These are phyloP conservation scores for Aphanocladium album DNA, from an alignment of 2,329 filamentous ascomycete genomes.

Conservation along the genomic window DNA sequence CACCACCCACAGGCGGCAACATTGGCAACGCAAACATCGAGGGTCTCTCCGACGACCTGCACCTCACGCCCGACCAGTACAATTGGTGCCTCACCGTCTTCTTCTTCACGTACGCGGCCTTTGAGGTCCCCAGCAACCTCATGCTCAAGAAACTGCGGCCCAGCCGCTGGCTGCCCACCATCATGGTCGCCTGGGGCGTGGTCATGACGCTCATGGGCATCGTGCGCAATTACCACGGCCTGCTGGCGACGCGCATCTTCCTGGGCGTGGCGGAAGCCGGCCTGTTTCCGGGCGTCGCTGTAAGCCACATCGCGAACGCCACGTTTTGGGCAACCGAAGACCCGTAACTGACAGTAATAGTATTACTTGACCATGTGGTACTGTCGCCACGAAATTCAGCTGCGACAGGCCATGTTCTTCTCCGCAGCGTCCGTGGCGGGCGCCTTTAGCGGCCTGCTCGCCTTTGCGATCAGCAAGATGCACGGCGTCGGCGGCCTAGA, in stretches of 20 bases:
- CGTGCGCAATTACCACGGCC: conserved; percentile 37
- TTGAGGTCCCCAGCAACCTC: conserved; percentile 73
- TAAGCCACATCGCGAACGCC: neutral
- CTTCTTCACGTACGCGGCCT: conserved; percentile 35
- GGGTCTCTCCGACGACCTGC: conserved; percentile 15
- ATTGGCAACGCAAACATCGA: conserved; percentile 19
- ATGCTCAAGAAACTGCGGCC: conserved; percentile 70
- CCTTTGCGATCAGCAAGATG: conserved; percentile 64
- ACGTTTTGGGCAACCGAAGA: conserved; percentile 15
- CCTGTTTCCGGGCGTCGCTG: conserved; percentile 56
- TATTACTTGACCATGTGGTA: conserved; percentile 77
- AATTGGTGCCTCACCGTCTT: conserved; percentile 36
- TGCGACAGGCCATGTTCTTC: conserved; percentile 70
- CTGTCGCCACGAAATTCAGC: conserved; percentile 67
- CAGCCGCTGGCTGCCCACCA: conserved; percentile 66
- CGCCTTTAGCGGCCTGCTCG: conserved; percentile 66
- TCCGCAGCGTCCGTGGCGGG: conserved; percentile 72
- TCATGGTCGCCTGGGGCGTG: conserved; percentile 54
- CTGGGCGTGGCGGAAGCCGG: conserved; percentile 64
- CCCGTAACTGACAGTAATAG: conserved; percentile 25
- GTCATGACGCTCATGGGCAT: conserved; percentile 47
- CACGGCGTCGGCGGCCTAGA: conserved; percentile 47
- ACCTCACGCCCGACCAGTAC: conserved; percentile 22
- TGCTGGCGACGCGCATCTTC: conserved; percentile 47
- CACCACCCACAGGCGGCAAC: conserved; percentile 9